Evolutionary conservation across 495 filamentous ascomycete species (phyloP).

Genomic region (Annulohypoxylon bovei): DNA sequence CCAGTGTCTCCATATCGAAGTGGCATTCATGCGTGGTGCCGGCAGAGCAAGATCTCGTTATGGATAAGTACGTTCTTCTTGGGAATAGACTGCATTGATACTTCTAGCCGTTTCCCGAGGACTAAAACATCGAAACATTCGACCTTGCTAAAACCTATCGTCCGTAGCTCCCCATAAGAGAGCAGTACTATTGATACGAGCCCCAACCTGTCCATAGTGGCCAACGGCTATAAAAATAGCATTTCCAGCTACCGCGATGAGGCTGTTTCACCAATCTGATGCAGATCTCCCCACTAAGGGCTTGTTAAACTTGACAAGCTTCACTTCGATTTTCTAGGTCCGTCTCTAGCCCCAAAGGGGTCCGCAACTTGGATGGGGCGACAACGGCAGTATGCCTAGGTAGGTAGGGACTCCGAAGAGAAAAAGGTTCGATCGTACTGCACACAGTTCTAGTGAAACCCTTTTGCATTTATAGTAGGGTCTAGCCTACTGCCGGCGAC

Average conservation of each 20-base stretch:
- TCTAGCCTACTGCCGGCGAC: neutral
- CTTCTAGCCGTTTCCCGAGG: neutral
- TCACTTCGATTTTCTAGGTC: conserved; percentile 24
- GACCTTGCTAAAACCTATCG: conserved; percentile 12
- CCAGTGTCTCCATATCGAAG: neutral
- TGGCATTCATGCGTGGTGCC: conserved; percentile 4
- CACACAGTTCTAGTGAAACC: conserved; percentile 17
- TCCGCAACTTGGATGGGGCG: conserved; percentile 7
- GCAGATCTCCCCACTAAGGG: conserved; percentile 20
- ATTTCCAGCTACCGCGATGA: conserved; percentile 17
- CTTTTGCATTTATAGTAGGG: neutral
- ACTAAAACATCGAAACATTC: conserved; percentile 9
- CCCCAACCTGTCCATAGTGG: neutral
- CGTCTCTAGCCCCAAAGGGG: neutral
- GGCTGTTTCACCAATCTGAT: conserved; percentile 31
- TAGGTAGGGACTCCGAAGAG: conserved; percentile 17
- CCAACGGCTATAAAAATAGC: conserved; percentile 29
- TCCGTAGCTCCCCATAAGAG: conserved; percentile 1
- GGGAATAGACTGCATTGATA: neutral
- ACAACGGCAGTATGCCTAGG: conserved; percentile 6
- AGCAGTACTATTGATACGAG: neutral
- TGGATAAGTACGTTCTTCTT: neutral
- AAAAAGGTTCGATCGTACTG: conserved; percentile 9
- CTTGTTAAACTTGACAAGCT: conserved; percentile 2
- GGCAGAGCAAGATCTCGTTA: neutral